These are phyloP conservation scores for Cyphellophora europaea DNA, from an alignment of 2,329 filamentous ascomycete species.

Conservation along the genomic window DNA sequence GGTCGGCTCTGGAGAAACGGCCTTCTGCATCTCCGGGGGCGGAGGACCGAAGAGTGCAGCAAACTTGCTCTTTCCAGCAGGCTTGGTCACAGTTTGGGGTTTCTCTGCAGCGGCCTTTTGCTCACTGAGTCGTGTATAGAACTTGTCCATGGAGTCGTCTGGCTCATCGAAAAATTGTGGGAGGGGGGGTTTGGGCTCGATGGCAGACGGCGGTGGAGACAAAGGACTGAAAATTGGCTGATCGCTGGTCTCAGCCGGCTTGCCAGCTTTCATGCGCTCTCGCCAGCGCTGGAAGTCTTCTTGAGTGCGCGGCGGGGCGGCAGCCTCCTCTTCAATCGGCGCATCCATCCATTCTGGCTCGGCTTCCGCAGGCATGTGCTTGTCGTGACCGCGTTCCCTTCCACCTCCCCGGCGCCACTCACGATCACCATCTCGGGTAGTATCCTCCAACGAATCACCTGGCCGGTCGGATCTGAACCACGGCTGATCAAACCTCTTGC, in stretches of 20 bases:
- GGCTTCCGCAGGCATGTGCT: constrained; percentile 47
- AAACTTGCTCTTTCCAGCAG: constrained; percentile 69
- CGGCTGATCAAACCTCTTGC: constrained; percentile 55
- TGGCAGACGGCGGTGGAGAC: constrained; percentile 15
- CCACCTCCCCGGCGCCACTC: constrained; percentile 55
- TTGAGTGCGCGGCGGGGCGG: constrained; percentile 64
- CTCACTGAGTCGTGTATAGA: constrained; percentile 17
- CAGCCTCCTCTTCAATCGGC: constrained; percentile 40
- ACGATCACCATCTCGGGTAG: constrained; percentile 38
- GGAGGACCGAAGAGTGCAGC: constrained; percentile 63
- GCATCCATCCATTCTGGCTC: constrained; percentile 83
- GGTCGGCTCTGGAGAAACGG: constrained; percentile 12
- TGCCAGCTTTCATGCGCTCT: constrained; percentile 70
- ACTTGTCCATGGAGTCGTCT: constrained; percentile 19
- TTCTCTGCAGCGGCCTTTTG: constrained; percentile 29
- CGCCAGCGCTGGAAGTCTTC: constrained; percentile 95
- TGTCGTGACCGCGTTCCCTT: constrained; percentile 46
- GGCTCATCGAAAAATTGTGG: constrained; percentile 8
- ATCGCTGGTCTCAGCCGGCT: constrained; percentile 18
- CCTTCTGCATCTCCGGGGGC: constrained; percentile 12
- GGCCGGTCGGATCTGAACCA: constrained; percentile 59
- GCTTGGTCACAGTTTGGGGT: constrained; percentile 40
- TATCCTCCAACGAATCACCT: constrained; percentile 31
- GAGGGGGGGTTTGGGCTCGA: constrained; percentile 25
- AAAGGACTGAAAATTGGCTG: too few species aligned